Base-by-base conservation (phyloP, 2,329 filamentous ascomycete species). In the Ceratocystis eucalypticola region DNA sequence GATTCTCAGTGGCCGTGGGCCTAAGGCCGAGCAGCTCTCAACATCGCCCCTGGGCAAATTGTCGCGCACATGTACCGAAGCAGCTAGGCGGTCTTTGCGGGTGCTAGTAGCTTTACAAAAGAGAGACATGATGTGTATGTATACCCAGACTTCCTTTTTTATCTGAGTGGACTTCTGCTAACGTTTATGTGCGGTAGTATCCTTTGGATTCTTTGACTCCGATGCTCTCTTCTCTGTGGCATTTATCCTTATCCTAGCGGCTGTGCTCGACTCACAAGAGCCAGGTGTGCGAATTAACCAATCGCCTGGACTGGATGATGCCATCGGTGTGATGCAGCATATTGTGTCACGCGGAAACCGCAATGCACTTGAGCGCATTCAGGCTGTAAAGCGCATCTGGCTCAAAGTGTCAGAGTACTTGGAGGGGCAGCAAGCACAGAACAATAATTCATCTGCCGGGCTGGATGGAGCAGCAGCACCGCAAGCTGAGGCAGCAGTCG, bases 61-160 rank as follows among this genome's bases (percentile, higher is more conserved):
- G 2, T 73, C 72, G 1, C 70, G 70, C 37, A 73, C 72, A 5
- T 73, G 72, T 7, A 71, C 71, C 0, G 72, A 73, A 69, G 72
- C 72, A 25, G 72, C 72, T 6, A 70, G 72, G 4, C 68, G 72
- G 25, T 68, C 72, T 5, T 65, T 73, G 10, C 71, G 72, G 50
- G 72, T 73, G 2, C 70, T 73, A 4, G 71, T 70, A 12, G 72
- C 72, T 0, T 70, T 74, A 1, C 69, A 72, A 22, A 72, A 71
- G 25, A 70, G 71, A 25, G 71, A 73, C 12, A 74, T 74, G 61
- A 70, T 74, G 17, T 70, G 72, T 74, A 53, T 12, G 62, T 50
- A n/a, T n/a, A 6, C 7, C 25, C 2, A 7, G n/a, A 15, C 22
- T 33, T 57, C 5, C 4, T 25, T 15, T 55, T 20, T 48, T 0